Evolutionary conservation across 495 filamentous ascomycete species (phyloP), one percentile per base, ranked within the genome.

Genomic region (Hypoxylon fuscum): DNA sequence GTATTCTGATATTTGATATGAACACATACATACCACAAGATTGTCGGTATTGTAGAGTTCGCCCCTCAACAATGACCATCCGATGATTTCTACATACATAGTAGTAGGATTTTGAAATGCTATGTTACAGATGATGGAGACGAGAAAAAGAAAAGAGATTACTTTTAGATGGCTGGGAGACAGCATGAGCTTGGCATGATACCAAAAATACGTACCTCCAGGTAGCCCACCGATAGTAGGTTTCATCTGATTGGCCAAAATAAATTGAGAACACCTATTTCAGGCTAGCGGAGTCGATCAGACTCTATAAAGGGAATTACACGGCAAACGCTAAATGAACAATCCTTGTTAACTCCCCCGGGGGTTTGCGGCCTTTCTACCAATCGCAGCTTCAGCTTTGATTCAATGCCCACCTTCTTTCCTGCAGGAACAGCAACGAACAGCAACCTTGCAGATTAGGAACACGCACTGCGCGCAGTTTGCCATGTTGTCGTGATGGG

Each of bases 351-450:
- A 48, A 34, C 40, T 42, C 44, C 37, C 35, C 48, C 17, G 32
- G 54, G 20, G 4, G 25, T 8, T 8, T 8, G 8, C 8, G 25
- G 25, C 25, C 25, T 3, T 49, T n/a, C n/a, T n/a, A n/a, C 61
- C 54, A 64, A 65, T 69, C 18, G 55, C 31, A 56, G 18, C 15
- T 12, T 18, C 23, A 23, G 40, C 42, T 52, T 22, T 32, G 29
- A 34, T 35, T 38, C 41, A 8, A n/a, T 42, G 7, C 14, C 34
- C 32, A 11, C 10, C 27, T 58, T 60, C 49, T 54, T 50, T 69
- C 58, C 62, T 69, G 66, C 66, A 69, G 66, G 66, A 66, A 69
- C 66, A 62, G 59, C 43, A 43, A 52, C 42, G 42, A 53, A 37
- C 20, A 43, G 35, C 7, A 48, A 20, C 50, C 43, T 14, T 42